Evolutionary conservation across 352 stramenopile species (phyloP).

Genomic region (Thalassiosira livingstoniorum): DNA sequence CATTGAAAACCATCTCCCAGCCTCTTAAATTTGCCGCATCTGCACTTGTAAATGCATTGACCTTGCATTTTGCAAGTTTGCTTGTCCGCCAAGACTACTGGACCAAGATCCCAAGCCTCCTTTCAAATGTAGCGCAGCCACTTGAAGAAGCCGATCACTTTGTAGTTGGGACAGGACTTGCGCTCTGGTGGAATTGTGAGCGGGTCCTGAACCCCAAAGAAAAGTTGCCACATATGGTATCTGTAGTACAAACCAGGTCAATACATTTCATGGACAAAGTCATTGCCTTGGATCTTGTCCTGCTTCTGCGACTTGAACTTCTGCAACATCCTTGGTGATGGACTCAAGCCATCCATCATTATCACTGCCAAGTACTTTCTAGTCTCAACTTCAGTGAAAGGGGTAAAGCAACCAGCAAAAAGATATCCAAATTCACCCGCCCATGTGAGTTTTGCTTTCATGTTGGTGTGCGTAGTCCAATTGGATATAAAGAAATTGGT

Average conservation of each 20-base stretch:
- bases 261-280: conserved; percentile 12
- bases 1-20: conserved; percentile 44
- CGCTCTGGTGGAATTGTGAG: conserved; percentile 9
- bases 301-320: conserved; percentile 40
- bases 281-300: conserved; percentile 26
- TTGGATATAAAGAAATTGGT: conserved; percentile 42
- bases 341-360: conserved; percentile 51
- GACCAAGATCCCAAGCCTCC: conserved; percentile 28
- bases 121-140: conserved; percentile 30
- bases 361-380: conserved; percentile 16
- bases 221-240: conserved; percentile 12
- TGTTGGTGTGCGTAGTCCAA: conserved; percentile 36
- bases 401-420: conserved; percentile 16
- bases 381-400: conserved; percentile 24
- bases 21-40: conserved; percentile 35
- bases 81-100: conserved; percentile 29
- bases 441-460: conserved; percentile 27
- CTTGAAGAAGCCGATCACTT: conserved; percentile 42
- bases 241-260: conserved; percentile 7
- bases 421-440: conserved; percentile 30
- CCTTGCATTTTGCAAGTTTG: conserved; percentile 44
- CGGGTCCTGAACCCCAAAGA: conserved; percentile 50
- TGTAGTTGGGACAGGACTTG: conserved; percentile 41
- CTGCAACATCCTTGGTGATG: conserved; percentile 24
- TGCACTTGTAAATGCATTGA: conserved; percentile 6